Evolutionary conservation across 192 early-diverging fungal genomes (phyloP).

Genomic region (Podila verticillata): DNA sequence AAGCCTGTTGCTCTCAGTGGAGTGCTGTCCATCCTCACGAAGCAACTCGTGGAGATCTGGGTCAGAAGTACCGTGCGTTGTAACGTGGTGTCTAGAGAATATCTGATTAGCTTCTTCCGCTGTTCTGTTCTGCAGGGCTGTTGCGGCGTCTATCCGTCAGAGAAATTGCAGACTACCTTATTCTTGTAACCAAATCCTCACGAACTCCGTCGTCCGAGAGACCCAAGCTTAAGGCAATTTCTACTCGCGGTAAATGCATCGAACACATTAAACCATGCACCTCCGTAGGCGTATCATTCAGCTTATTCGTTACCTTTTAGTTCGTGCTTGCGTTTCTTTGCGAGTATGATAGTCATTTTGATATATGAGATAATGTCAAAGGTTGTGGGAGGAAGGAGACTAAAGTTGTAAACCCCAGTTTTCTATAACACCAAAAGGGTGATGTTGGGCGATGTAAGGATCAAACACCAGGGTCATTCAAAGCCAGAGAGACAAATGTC

Average conservation of each 20-base stretch:
- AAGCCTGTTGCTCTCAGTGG: neutral
- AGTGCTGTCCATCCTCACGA: neutral
- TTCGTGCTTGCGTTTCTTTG: constrained; percentile 5
- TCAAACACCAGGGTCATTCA: too few relatives aligned
- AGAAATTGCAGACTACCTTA: constrained; percentile 1
- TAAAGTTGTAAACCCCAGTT: too few relatives aligned
- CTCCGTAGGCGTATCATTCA: neutral
- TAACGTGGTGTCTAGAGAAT: neutral
- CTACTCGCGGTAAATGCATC: neutral
- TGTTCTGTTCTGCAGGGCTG: too few relatives aligned
- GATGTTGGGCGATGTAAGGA: too few relatives aligned
- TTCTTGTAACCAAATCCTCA: constrained; percentile 18
- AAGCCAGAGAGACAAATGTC: too few relatives aligned
- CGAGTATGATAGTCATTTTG: too few relatives aligned
- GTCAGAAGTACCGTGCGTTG: neutral
- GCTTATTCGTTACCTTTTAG: neutral
- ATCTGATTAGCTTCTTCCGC: neutral
- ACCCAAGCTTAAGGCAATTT: constrained; percentile 16
- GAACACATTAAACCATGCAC: neutral
- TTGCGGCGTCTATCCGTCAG: too few relatives aligned
- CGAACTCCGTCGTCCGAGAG: constrained; percentile 16
- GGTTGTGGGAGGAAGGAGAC: too few relatives aligned
- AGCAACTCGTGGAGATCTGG: neutral
- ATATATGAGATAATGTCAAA: too few relatives aligned
- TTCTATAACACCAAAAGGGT: too few relatives aligned